Conservation (phyloP, 2,329 filamentous ascomycete species). For the Pseudocercospora fijiensis region DNA sequence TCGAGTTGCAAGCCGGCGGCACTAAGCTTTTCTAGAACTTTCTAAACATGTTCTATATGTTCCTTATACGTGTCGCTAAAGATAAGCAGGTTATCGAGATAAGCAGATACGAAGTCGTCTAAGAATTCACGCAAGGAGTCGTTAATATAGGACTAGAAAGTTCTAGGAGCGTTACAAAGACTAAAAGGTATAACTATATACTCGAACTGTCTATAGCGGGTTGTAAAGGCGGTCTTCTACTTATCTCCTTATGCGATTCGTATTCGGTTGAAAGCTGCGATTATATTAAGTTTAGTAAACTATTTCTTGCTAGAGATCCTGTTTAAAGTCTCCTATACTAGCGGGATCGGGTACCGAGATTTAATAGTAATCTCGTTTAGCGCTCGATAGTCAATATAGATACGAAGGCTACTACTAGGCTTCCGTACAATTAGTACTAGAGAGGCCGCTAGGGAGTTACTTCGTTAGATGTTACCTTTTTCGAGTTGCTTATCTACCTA, state of each 20-base stretch:
- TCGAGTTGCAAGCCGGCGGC: too few species aligned
- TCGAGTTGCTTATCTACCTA: neutral
- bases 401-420: neutral
- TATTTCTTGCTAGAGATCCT: neutral
- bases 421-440: neutral
- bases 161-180: too few species aligned
- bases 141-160: too few species aligned
- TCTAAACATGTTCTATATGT: too few species aligned
- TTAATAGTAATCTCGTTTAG: conserved; percentile 1
- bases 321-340: neutral
- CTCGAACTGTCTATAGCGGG: neutral
- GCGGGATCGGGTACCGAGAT: neutral
- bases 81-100: too few species aligned
- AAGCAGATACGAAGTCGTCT: too few species aligned
- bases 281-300: too few species aligned
- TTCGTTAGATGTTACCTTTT: neutral
- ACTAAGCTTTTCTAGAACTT: too few species aligned
- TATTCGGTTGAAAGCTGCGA: neutral
- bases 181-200: neutral
- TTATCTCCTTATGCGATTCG: too few species aligned
- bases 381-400: conserved; percentile 5
- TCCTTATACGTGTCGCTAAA: too few species aligned
- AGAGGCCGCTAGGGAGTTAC: too few species aligned
- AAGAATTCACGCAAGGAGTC: neutral
- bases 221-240: conserved; percentile 4